Conservation (phyloP, 2,329 filamentous ascomycete species). For the Fusarium sp. region DNA sequence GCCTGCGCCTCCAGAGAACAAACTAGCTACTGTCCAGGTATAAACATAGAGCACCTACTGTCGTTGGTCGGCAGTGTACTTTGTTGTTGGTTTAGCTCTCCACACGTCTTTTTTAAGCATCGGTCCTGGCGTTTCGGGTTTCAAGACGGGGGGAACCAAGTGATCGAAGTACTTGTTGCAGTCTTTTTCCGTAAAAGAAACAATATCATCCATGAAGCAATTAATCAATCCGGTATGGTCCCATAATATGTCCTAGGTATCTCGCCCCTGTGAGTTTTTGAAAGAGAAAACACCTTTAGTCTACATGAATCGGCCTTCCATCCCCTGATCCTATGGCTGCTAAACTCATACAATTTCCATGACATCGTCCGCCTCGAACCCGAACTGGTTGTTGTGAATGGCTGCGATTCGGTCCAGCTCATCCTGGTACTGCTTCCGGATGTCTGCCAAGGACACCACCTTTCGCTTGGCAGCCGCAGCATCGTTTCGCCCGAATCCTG, state of each 20-base stretch:
- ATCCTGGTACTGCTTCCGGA: slow-evolving; percentile 89
- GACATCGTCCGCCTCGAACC: slow-evolving; percentile 72
- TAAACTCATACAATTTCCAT: slow-evolving; percentile 66
- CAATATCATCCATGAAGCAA: slow-evolving; percentile 37
- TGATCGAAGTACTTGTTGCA: slow-evolving; percentile 43
- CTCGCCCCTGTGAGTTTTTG: slow-evolving; percentile 46
- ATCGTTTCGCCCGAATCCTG: slow-evolving; percentile 43
- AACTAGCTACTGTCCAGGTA: slow-evolving; percentile 56
- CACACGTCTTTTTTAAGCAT: slow-evolving; percentile 56
- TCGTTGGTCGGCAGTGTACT: slow-evolving; percentile 35
- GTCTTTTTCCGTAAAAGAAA: slow-evolving; percentile 41
- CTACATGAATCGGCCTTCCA: slow-evolving; percentile 39
- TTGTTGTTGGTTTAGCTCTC: slow-evolving; percentile 48
- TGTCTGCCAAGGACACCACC: slow-evolving; percentile 87
- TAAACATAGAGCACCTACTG: slow-evolving; percentile 31
- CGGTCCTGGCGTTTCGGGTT: slow-evolving; percentile 57
- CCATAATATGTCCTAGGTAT: slow-evolving; percentile 52
- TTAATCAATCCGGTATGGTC: slow-evolving; percentile 48
- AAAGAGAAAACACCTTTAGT: slow-evolving; percentile 46
- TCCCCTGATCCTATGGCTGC: slow-evolving; percentile 11
- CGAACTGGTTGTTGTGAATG: slow-evolving; percentile 91
- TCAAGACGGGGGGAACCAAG: slow-evolving; percentile 47
- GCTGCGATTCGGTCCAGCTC: slow-evolving; percentile 91
- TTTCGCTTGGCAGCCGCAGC: slow-evolving; percentile 70
- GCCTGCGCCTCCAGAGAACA: slow-evolving; percentile 62